Evolutionary conservation across 495 filamentous ascomycete genomes (phyloP).

Genomic region (Xylaria acuta): DNA sequence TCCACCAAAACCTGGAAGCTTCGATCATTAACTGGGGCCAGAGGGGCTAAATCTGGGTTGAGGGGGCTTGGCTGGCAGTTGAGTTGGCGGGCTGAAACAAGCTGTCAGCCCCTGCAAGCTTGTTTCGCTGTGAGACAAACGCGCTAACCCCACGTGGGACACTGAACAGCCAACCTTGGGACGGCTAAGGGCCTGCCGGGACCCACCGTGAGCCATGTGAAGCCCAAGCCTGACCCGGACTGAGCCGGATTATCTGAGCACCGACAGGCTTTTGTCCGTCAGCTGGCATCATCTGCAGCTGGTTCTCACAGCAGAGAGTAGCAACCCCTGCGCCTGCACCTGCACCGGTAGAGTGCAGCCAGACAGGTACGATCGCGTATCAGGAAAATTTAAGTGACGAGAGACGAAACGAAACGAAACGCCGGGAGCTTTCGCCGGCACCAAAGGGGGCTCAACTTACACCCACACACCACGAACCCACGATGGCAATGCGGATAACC

Average conservation of each 20-base stretch:
- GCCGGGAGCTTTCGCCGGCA: conserved; percentile 16
- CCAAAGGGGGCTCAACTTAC: neutral
- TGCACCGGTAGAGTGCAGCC: neutral
- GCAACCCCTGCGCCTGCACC: neutral
- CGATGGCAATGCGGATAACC: conserved; percentile 37
- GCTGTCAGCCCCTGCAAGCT: conserved; percentile 1
- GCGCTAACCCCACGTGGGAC: conserved; percentile 14
- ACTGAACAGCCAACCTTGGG: neutral
- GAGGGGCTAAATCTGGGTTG: neutral
- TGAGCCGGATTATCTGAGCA: neutral
- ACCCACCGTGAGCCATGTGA: neutral
- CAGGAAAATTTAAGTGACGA: conserved; percentile 31
- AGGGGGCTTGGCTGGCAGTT: conserved; percentile 1
- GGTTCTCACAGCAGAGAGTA: neutral
- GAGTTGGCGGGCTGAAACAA: conserved; percentile 18
- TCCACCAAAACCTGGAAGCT: conserved; percentile 22
- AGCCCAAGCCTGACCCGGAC: neutral
- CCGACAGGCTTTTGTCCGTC: neutral
- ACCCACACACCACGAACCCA: conserved; percentile 21
- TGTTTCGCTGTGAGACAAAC: conserved; percentile 7
- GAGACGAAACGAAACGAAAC: conserved; percentile 15
- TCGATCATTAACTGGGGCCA: conserved; percentile 14
- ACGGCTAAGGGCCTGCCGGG: too few relatives aligned
- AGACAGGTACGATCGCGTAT: conserved; percentile 11
- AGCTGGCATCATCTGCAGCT: conserved; percentile 4